These are phyloP conservation scores for Austroboletus rostrupii DNA, from an alignment of 1,284 basidiomycete genomes.

Conservation along the genomic window DNA sequence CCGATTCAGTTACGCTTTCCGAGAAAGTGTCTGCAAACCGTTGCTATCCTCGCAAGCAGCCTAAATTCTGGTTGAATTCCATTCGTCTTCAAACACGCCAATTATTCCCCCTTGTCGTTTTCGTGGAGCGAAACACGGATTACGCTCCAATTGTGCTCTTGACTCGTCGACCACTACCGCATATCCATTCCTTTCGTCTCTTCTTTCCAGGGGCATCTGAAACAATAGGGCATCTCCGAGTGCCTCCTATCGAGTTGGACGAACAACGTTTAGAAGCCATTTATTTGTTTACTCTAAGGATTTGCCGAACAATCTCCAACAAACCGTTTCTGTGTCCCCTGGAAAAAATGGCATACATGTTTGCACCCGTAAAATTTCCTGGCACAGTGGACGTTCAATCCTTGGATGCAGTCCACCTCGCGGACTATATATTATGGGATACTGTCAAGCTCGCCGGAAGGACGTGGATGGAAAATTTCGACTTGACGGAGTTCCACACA, in stretches of 20 bases:
- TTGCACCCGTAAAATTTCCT: slow-evolving; percentile 51
- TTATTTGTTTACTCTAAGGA: slow-evolving; percentile 57
- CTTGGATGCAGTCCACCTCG: slow-evolving; percentile 36
- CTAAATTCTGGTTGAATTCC: slow-evolving; percentile 61
- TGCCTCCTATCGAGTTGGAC: slow-evolving; percentile 47
- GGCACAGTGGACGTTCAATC: slow-evolving; percentile 16
- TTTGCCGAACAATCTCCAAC: slow-evolving; percentile 61
- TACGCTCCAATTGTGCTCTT: slow-evolving; percentile 61
- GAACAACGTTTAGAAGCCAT: slow-evolving; percentile 45
- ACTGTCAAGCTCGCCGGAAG: slow-evolving; percentile 48
- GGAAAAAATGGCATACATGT: slow-evolving; percentile 57
- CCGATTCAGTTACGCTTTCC: slow-evolving; percentile 13
- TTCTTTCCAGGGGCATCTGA: slow-evolving; percentile 51
- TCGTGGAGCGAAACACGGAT: slow-evolving; percentile 29
- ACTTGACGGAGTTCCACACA: slow-evolving; percentile 37
- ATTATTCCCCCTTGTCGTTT: slow-evolving; percentile 58
- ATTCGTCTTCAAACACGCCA: slow-evolving; percentile 23
- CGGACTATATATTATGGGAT: slow-evolving; percentile 59
- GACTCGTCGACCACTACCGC: slow-evolving; percentile 60
- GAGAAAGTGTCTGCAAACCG: slow-evolving; percentile 41
- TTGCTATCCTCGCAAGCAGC: slow-evolving; percentile 51
- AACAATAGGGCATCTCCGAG: slow-evolving; percentile 41
- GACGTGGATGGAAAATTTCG: slow-evolving; percentile 49
- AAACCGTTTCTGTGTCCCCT: slow-evolving; percentile 54
- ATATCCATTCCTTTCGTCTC: slow-evolving; percentile 49